A percentile compares a stretch with the other conserved stretches of the same genome.
Conservation (phyloP, 2,329 filamentous ascomycete genomes). For the Talaromyces marneffei region DNA sequence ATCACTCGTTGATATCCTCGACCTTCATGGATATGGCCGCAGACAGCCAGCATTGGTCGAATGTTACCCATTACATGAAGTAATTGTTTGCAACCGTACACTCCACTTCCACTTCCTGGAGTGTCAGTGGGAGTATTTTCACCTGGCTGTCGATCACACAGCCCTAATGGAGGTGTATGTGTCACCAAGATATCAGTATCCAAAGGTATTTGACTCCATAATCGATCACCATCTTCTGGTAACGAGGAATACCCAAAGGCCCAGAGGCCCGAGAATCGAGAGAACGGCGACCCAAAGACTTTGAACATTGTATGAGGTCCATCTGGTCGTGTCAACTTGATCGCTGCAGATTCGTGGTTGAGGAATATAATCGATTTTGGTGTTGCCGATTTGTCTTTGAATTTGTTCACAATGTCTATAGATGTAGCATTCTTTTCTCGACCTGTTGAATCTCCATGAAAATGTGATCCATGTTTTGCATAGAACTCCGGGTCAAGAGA, state of each 20-base stretch:
- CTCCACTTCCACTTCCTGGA: background rate
- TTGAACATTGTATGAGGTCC: slow-evolving; percentile 47
- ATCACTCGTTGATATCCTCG: slow-evolving; percentile 49
- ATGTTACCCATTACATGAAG: slow-evolving; percentile 40
- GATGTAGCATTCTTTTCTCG: slow-evolving; percentile 32
- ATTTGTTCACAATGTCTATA: slow-evolving; percentile 35
- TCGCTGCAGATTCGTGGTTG: slow-evolving; percentile 42
- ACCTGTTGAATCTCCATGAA: slow-evolving; percentile 43
- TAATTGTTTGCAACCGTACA: slow-evolving; percentile 48
- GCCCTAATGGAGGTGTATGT: slow-evolving; percentile 50
- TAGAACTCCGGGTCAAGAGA: slow-evolving; percentile 49
- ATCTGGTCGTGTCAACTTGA: slow-evolving; percentile 41
- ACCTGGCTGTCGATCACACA: slow-evolving; percentile 40
- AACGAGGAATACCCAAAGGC: slow-evolving; percentile 50
- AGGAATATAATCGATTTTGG: slow-evolving; percentile 46
- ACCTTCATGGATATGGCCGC: slow-evolving; percentile 55
- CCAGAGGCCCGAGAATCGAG: slow-evolving; percentile 44
- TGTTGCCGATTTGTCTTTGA: slow-evolving; percentile 23
- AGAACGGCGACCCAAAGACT: slow-evolving; percentile 56
- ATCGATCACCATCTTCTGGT: slow-evolving; percentile 30
- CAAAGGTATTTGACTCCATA: slow-evolving; percentile 48
- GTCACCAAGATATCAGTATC: slow-evolving; percentile 52
- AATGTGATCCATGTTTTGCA: slow-evolving; percentile 33
- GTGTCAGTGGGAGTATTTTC: slow-evolving; percentile 12
- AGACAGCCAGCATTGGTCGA: slow-evolving; percentile 49